Evolutionary conservation across 2,329 filamentous ascomycete genomes (phyloP).

Genomic region (Neofusicoccum sp.): DNA sequence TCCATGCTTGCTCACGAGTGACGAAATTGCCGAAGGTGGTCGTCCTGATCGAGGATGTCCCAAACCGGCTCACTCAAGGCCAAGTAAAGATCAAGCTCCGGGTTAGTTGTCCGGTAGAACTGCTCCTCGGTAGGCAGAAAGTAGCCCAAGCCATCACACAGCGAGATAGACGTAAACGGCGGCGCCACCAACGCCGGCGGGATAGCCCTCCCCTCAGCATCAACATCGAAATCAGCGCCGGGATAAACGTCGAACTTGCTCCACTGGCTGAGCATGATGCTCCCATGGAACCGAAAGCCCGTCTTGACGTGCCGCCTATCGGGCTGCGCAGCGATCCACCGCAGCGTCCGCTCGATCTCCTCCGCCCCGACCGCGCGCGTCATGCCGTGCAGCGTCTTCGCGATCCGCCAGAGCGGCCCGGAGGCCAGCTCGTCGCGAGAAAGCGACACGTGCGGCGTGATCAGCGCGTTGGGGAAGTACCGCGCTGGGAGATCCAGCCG

Average conservation of each 20-base stretch:
- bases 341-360: background rate
- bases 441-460: background rate
- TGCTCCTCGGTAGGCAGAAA: background rate
- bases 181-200: background rate
- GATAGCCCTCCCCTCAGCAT: background rate
- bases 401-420: background rate
- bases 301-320: background rate
- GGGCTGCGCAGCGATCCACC: slow-evolving; percentile 9
- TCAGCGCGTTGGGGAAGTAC: background rate
- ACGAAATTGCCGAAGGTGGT: no score
- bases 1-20: no score
- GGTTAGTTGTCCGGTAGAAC: background rate
- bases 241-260: slow-evolving; percentile 6
- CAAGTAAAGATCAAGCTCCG: background rate
- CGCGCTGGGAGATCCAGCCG: background rate
- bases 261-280: slow-evolving; percentile 9
- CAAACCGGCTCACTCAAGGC: slow-evolving; percentile 1
- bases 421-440: background rate
- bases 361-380: background rate
- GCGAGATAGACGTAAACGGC: background rate
- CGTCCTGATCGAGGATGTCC: background rate
- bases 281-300: background rate
- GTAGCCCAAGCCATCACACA: slow-evolving; percentile 3
- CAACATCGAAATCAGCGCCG: background rate
- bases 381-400: background rate